These are phyloP conservation scores for Gracilaria vermiculophylla DNA, from an alignment of 23 red algal genomes.

Conservation along the genomic window DNA sequence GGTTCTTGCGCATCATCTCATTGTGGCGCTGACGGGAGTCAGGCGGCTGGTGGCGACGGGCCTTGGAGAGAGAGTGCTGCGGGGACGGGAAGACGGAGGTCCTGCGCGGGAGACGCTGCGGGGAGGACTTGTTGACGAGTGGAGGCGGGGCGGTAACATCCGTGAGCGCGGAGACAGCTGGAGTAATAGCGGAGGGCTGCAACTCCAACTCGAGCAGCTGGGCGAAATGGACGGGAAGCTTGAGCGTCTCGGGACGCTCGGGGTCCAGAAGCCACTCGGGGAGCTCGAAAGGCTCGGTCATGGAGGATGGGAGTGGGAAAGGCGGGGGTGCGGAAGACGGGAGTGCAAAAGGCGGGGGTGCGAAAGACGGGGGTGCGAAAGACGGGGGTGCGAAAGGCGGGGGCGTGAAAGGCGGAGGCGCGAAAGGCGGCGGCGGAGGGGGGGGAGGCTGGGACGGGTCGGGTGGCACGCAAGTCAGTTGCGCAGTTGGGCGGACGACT, in stretches of 20 bases:
- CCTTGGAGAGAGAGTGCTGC: not conserved
- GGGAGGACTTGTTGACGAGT: not conserved
- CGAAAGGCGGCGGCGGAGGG: no score
- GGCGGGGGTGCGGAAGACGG: no score
- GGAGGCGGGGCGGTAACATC: not conserved
- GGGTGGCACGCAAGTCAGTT: not conserved
- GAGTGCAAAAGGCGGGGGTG: no score
- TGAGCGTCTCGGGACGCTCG: not conserved
- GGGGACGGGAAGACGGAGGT: slow-evolving; percentile 2
- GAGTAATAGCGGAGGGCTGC: not conserved
- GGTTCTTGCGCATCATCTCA: slow-evolving; percentile 49
- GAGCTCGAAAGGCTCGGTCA: not conserved
- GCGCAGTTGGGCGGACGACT: not conserved
- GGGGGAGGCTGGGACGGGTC: no score
- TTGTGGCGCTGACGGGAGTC: slow-evolving; percentile 39
- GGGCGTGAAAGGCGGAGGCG: no score
- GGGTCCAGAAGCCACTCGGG: slow-evolving; percentile 13
- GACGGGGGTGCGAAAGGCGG: no score
- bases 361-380: no score
- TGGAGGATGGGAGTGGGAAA: not conserved
- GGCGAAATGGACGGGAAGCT: not conserved
- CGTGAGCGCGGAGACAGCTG: not conserved
- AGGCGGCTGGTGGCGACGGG: slow-evolving; percentile 5
- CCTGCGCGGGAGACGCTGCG: slow-evolving; percentile 4
- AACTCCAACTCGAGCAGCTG: slow-evolving; percentile 5